Percentiles rank a stretch among this genome's conserved stretches.
phyloP scores from a whole-genome alignment of 768 basidiomycete species.

The Pisolithus sp. region DNA sequence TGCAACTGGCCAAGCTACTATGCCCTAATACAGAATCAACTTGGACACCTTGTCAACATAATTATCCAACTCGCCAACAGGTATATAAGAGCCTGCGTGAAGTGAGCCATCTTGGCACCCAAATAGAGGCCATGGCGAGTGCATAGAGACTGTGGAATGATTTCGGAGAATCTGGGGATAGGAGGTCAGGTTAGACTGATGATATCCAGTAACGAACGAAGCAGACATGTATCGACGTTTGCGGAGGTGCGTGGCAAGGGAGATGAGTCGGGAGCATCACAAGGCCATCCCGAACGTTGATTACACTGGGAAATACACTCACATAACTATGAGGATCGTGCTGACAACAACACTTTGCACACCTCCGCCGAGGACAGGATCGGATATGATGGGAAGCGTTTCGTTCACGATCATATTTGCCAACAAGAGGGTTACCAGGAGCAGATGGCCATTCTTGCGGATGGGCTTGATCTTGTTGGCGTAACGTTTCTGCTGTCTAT shows the following conservation, averaged over 20 bases:
- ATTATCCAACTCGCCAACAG: slow-evolving; percentile 42
- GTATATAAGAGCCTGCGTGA: slow-evolving; percentile 64
- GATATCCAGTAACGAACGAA: not conserved
- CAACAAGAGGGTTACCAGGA: slow-evolving; percentile 76
- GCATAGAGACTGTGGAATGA: slow-evolving; percentile 90
- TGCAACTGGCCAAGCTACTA: slow-evolving; percentile 81
- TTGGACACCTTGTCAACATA: not conserved
- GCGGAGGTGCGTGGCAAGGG: not conserved
- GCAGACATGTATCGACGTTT: not conserved
- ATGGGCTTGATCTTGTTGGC: slow-evolving; percentile 85
- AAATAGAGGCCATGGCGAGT: slow-evolving; percentile 85
- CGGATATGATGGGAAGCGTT: slow-evolving; percentile 76
- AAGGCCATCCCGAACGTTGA: not conserved
- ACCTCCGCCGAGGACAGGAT: slow-evolving; percentile 75
- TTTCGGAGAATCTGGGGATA: slow-evolving; percentile 69
- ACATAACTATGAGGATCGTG: slow-evolving; percentile 86
- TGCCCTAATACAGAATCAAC: slow-evolving; percentile 36
- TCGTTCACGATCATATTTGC: slow-evolving; percentile 94
- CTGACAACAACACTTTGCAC: slow-evolving; percentile 72
- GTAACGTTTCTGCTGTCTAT: slow-evolving; percentile 72
- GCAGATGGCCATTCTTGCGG: slow-evolving; percentile 73
- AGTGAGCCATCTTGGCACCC: slow-evolving; percentile 78
- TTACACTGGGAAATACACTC: slow-evolving; percentile 28
- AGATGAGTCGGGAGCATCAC: not conserved
- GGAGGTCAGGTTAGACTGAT: slow-evolving; percentile 3